Conservation (phyloP, 805 yeast genomes). For the Yarrowia sp. region DNA sequence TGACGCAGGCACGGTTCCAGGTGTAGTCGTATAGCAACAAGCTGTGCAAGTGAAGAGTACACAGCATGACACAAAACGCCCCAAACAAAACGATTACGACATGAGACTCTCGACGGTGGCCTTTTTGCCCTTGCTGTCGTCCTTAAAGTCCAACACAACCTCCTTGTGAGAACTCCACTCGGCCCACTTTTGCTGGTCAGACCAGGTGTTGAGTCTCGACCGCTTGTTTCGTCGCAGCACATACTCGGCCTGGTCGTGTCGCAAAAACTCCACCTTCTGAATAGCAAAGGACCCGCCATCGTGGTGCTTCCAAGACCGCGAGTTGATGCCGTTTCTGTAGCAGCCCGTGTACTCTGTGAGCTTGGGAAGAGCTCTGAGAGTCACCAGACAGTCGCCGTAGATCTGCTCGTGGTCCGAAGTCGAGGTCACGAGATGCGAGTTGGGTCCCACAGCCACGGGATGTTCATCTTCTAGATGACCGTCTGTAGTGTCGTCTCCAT, state of each 20-base stretch:
- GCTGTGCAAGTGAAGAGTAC: neutral
- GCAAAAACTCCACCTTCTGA: constrained; percentile 45
- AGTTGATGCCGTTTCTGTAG: constrained; percentile 63
- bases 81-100: no score
- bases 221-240: constrained; percentile 34
- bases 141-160: constrained; percentile 25
- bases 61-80: no score
- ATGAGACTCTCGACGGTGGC: neutral
- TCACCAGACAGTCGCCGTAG: constrained; percentile 44
- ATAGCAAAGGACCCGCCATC: constrained; percentile 76
- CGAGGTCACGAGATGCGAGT: constrained; percentile 2
- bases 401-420: neutral
- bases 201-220: constrained; percentile 38
- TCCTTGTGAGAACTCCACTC: constrained; percentile 23
- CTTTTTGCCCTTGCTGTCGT: neutral
- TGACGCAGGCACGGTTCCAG: no score
- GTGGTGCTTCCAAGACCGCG: constrained; percentile 76
- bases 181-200: constrained; percentile 27
- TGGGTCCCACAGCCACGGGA: constrained; percentile 21
- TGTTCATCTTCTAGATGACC: constrained; percentile 2
- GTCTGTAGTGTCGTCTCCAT: neutral
- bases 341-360: constrained; percentile 62
- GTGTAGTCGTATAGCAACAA: no score
- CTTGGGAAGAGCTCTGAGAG: constrained; percentile 63
- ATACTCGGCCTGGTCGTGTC: constrained; percentile 36